These are phyloP conservation scores for Uronychia setigera DNA, from an alignment of 73 alveolate species.

Conservation along the genomic window DNA sequence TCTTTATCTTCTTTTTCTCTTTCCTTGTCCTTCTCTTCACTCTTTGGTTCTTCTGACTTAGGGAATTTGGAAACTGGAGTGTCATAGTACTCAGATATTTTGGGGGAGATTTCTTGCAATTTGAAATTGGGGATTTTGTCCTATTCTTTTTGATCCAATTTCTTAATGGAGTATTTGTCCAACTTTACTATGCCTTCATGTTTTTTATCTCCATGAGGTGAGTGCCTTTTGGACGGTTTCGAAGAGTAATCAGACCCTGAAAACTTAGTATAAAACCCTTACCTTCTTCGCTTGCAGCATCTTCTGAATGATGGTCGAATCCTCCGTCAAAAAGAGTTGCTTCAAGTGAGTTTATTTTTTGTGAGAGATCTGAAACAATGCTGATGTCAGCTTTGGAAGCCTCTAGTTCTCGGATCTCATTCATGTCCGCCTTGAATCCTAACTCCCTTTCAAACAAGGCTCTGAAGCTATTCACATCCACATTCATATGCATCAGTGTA, in stretches of 20 bases:
- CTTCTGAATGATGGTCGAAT: neutral
- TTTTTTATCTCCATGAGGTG: too few relatives aligned
- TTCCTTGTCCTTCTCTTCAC: too few relatives aligned
- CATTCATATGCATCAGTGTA: neutral
- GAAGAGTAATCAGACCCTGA: neutral
- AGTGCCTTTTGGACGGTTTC: neutral
- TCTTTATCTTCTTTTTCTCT: too few relatives aligned
- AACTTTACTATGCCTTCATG: neutral
- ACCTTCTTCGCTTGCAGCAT: neutral
- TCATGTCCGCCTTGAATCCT: neutral
- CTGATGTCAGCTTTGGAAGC: neutral
- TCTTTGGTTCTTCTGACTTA: too few relatives aligned
- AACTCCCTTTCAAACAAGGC: neutral
- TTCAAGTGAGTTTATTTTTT: neutral
- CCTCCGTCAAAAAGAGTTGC: neutral
- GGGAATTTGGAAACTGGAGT: too few relatives aligned
- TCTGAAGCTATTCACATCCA: constrained; percentile 1
- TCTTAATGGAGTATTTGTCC: neutral
- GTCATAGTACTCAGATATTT: too few relatives aligned
- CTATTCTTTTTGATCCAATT: too few relatives aligned
- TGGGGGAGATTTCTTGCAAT: too few relatives aligned
- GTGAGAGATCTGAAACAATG: neutral
- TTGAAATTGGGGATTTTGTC: too few relatives aligned
- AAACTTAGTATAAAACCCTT: neutral
- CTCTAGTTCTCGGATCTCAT: neutral